A percentile compares a stretch with the other conserved stretches of the same genome.
These are phyloP conservation scores for Chaetomium strumarium DNA, from an alignment of 2,329 filamentous ascomycete species.

Conservation along the genomic window DNA sequence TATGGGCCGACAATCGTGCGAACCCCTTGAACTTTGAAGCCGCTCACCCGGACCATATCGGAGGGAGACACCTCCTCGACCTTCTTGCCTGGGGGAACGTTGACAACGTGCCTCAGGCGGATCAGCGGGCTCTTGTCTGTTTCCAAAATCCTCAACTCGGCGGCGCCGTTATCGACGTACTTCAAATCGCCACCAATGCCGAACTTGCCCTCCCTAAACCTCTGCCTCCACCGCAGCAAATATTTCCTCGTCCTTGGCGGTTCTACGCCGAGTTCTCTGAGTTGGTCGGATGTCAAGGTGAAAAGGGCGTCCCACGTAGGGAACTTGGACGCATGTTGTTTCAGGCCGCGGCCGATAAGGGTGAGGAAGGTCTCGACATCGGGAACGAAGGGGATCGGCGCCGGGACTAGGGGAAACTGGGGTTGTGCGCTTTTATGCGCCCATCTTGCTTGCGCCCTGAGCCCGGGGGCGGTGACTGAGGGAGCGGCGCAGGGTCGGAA, in stretches of 20 bases:
- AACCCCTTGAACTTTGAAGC: constrained; percentile 63
- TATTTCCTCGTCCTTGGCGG: constrained; percentile 77
- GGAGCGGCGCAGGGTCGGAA: constrained; percentile 29
- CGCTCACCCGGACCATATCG: constrained; percentile 49
- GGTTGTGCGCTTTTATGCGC: constrained; percentile 37
- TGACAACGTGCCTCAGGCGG: constrained; percentile 49
- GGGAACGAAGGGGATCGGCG: constrained; percentile 78
- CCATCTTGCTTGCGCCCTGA: constrained; percentile 36
- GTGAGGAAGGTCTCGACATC: constrained; percentile 81
- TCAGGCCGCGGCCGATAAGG: constrained; percentile 82
- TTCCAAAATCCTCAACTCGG: constrained; percentile 45
- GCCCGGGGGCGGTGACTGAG: constrained; percentile 19
- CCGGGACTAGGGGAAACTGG: constrained; percentile 46
- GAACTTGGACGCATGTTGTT: constrained; percentile 78
- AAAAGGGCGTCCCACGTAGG: constrained; percentile 88
- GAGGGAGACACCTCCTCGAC: constrained; percentile 30
- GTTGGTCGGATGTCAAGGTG: constrained; percentile 67
- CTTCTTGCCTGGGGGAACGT: constrained; percentile 45
- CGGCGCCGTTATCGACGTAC: constrained; percentile 56
- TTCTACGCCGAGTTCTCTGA: constrained; percentile 80
- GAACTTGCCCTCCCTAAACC: constrained; percentile 70
- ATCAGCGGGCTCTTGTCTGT: constrained; percentile 27
- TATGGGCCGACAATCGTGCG: constrained; percentile 70
- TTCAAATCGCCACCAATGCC: constrained; percentile 79
- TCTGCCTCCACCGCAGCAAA: constrained; percentile 79